Evolutionary conservation across 768 basidiomycete species (phyloP).

Genomic region (Gloeophyllum trabeum): DNA sequence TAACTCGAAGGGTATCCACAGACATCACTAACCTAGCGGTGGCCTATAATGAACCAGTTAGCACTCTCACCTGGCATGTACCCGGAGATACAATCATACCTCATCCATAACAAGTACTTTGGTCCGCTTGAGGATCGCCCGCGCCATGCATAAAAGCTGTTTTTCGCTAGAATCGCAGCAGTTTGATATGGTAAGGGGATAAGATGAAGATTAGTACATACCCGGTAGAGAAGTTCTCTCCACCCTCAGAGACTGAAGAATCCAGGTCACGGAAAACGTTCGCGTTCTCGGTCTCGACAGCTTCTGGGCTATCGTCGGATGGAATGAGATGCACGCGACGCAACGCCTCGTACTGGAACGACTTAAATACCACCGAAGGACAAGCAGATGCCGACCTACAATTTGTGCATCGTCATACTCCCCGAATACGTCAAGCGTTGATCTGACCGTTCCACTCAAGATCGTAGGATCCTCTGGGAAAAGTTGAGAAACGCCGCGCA

Average conservation of each 20-base stretch:
- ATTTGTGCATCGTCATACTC: slow-evolving; percentile 82
- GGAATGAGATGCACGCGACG: slow-evolving; percentile 76
- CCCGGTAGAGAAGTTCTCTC: slow-evolving; percentile 87
- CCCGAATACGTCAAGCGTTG: slow-evolving; percentile 76
- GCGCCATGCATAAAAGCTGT: slow-evolving; percentile 82
- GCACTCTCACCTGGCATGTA: not conserved
- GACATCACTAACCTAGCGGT: slow-evolving; percentile 41
- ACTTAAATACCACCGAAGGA: slow-evolving; percentile 1
- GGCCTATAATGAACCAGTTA: slow-evolving; percentile 27
- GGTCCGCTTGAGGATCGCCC: slow-evolving; percentile 71
- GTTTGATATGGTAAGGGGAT: not conserved
- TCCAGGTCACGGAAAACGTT: slow-evolving; percentile 75
- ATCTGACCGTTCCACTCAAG: slow-evolving; percentile 70
- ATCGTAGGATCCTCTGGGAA: slow-evolving; percentile 78
- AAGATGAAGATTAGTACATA: slow-evolving; percentile 19
- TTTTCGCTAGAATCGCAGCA: slow-evolving; percentile 41
- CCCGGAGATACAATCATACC: slow-evolving; percentile 18
- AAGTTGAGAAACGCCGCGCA: not conserved
- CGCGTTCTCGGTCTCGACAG: slow-evolving; percentile 39
- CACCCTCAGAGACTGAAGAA: slow-evolving; percentile 68
- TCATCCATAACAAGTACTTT: slow-evolving; percentile 82
- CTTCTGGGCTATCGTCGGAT: slow-evolving; percentile 35
- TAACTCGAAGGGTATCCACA: not conserved
- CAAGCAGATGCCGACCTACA: slow-evolving; percentile 27
- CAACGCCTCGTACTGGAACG: slow-evolving; percentile 63